phyloP scores from a whole-genome alignment of 176 grass and related monocot species.

The Triticum aestivum region DNA sequence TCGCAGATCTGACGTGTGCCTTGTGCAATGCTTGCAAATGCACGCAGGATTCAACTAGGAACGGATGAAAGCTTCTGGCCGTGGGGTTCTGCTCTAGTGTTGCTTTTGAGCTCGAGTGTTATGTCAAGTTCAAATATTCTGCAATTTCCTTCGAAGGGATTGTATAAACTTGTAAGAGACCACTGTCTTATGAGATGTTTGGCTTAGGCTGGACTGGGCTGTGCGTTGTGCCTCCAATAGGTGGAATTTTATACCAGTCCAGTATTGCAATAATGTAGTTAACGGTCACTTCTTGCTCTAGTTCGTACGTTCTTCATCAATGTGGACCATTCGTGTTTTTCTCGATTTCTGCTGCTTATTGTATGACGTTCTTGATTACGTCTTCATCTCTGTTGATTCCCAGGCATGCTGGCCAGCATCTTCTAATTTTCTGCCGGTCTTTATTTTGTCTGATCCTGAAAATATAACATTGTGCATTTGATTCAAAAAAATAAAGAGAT shows the following conservation, averaged over 20 bases:
- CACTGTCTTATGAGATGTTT: not conserved
- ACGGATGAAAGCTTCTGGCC: not conserved
- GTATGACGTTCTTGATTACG: not conserved
- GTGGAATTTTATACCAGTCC: not conserved
- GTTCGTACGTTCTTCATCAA: not conserved
- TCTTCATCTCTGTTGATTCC: not conserved
- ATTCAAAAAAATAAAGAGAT: too few relatives aligned
- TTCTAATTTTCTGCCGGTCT: too few relatives aligned
- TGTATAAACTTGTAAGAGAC: not conserved
- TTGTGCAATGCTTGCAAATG: not conserved
- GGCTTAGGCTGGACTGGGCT: not conserved
- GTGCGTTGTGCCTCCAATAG: not conserved
- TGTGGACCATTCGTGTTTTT: too few relatives aligned
- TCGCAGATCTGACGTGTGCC: not conserved
- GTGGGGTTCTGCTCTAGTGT: not conserved
- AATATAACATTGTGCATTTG: too few relatives aligned
- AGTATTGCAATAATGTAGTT: not conserved
- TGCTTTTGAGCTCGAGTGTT: not conserved
- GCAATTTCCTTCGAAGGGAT: not conserved
- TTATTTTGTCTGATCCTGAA: too few relatives aligned
- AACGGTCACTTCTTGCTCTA: not conserved
- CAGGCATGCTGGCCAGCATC: too few relatives aligned
- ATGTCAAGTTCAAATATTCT: not conserved
- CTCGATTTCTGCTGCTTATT: too few relatives aligned
- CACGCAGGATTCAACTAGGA: constrained; percentile 63